A percentile compares a stretch with the other conserved stretches of the same genome.
These are phyloP conservation scores for Alternaria gaisen DNA, from an alignment of 2,329 filamentous ascomycete genomes.

Conservation along the genomic window DNA sequence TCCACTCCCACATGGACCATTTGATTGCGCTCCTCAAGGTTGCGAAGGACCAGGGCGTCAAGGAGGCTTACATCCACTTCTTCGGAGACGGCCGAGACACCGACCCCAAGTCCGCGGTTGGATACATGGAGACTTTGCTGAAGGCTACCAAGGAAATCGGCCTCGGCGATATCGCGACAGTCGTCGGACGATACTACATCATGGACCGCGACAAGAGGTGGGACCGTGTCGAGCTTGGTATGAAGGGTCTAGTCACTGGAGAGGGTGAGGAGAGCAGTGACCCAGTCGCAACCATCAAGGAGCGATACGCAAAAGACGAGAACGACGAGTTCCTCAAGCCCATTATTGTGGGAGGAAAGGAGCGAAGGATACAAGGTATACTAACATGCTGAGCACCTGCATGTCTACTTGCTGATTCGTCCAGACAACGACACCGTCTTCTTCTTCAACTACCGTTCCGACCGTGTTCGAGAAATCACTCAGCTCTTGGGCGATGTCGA, in stretches of 20 bases:
- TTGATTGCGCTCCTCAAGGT: constrained; percentile 86
- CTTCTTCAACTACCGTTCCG: constrained; percentile 99
- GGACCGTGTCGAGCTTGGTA: constrained; percentile 89
- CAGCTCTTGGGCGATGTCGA: constrained; percentile 93
- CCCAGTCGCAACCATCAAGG: constrained; percentile 84
- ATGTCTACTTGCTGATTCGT: constrained; percentile 40
- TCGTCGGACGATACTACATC: constrained; percentile 96
- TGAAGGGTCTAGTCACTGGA: constrained; percentile 85
- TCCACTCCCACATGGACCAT: constrained; percentile 95
- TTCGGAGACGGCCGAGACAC: constrained; percentile 98
- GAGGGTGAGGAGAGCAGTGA: constrained; percentile 88
- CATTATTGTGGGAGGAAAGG: constrained; percentile 90
- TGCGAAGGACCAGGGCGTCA: constrained; percentile 86
- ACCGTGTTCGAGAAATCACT: constrained; percentile 94
- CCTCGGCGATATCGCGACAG: constrained; percentile 85
- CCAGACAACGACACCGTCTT: constrained; percentile 91
- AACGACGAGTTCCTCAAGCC: constrained; percentile 98
- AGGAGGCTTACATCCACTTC: constrained; percentile 97
- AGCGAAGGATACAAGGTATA: constrained; percentile 82
- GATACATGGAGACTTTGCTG: constrained; percentile 87
- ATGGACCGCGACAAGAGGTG: constrained; percentile 99
- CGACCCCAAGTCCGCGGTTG: constrained; percentile 91
- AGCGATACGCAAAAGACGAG: constrained; percentile 86
- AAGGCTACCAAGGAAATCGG: constrained; percentile 84
- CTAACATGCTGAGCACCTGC: constrained; percentile 32